These are phyloP conservation scores for Oehlia diaphana DNA, from an alignment of 192 early-diverging fungal genomes.

Conservation along the genomic window DNA sequence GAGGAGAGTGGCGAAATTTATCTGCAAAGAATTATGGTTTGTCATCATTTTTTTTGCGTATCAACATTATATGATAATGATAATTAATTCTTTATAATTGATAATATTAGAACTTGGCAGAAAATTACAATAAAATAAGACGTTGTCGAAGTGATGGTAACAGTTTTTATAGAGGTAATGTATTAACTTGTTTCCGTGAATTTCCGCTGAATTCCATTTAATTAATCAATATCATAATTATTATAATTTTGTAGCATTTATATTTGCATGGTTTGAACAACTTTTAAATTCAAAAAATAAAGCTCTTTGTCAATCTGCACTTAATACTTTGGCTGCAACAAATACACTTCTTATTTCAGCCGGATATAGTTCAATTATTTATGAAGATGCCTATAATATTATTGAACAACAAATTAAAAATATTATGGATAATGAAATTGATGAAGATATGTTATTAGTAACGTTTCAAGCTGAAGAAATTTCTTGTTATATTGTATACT, in stretches of 20 bases:
- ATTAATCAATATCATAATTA: neutral
- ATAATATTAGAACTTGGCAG: conserved; percentile 43
- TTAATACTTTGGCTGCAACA: conserved; percentile 43
- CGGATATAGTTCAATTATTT: conserved; percentile 49
- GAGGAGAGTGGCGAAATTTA: conserved; percentile 48
- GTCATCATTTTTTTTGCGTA: conserved; percentile 4
- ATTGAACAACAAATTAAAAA: conserved; percentile 44
- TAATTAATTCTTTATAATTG: neutral
- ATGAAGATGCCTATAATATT: conserved; percentile 58
- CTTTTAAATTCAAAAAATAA: conserved; percentile 36
- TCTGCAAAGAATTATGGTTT: conserved; percentile 49
- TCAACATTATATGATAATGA: neutral
- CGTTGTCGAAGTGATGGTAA: conserved; percentile 63
- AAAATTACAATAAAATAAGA: conserved; percentile 48
- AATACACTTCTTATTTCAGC: conserved; percentile 41
- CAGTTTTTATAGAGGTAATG: conserved; percentile 62
- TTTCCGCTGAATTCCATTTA: neutral
- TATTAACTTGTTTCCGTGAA: too few relatives aligned
- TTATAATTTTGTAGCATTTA: conserved; percentile 43
- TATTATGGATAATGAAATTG: conserved; percentile 30
- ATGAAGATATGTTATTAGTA: conserved; percentile 42
- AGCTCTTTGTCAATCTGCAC: conserved; percentile 29
- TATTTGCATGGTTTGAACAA: conserved; percentile 64
- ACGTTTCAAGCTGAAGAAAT: conserved; percentile 56
- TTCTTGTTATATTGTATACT: conserved; percentile 60